Percentiles rank a stretch among this genome's conserved stretches.
Conservation (phyloP, 371 early-diverging fungal species). For the Mortierella sp. region DNA sequence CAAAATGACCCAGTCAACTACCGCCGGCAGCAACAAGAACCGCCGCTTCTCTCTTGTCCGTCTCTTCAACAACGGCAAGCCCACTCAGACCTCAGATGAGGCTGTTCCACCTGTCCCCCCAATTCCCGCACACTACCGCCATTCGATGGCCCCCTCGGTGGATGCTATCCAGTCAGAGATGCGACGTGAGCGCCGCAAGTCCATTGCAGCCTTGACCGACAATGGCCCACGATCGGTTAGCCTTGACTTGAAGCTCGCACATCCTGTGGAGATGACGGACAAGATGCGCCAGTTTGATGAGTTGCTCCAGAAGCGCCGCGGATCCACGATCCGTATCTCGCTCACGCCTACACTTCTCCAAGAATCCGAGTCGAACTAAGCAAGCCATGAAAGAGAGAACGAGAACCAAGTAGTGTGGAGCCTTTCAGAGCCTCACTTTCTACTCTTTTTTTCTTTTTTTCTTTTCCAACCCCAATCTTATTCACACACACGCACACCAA, state of each 20-base stretch:
- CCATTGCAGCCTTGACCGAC: conserved; percentile 42
- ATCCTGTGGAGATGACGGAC: conserved; percentile 42
- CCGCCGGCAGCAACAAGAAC: conserved; percentile 17
- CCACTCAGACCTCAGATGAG: conserved; percentile 13
- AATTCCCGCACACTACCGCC: conserved; percentile 40
- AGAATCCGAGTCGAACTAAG: conserved; percentile 13
- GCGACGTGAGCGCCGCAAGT: conserved; percentile 48
- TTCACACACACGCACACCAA: too few relatives aligned
- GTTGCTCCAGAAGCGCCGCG: conserved; percentile 51
- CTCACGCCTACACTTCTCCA: conserved; percentile 48
- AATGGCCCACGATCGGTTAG: conserved; percentile 25
- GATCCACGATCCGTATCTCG: conserved; percentile 53
- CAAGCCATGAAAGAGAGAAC: too few relatives aligned
- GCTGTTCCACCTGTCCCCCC: conserved; percentile 22
- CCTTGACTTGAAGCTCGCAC: conserved; percentile 38
- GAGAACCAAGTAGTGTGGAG: background rate
- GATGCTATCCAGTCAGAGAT: conserved; percentile 36
- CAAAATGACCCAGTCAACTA: conserved; percentile 15
- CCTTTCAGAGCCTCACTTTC: background rate
- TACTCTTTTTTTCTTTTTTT: background rate
- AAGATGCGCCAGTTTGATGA: conserved; percentile 55
- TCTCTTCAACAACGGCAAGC: conserved; percentile 31
- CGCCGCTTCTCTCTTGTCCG: conserved; percentile 46
- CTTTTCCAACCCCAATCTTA: background rate
- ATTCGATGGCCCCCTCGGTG: conserved; percentile 42